Evolutionary conservation across 768 basidiomycete genomes (phyloP), one percentile per base, ranked within the genome.

Genomic region (Baorangia bicolor): DNA sequence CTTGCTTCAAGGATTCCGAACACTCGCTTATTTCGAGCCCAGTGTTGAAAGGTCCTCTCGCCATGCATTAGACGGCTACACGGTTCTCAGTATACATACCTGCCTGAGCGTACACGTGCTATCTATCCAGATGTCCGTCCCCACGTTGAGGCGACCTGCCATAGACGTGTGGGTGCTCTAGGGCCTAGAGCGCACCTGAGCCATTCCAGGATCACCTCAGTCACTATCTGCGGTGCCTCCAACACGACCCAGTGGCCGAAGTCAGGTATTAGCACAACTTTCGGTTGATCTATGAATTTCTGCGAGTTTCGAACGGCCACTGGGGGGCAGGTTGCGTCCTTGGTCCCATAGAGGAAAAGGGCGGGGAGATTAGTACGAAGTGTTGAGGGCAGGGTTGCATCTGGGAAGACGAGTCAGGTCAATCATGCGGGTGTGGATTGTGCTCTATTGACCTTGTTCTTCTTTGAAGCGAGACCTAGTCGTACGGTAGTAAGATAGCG

Each of bases 231-330:
- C 44, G 77, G 78, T 20, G 81, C 80, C 63, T 89, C 81, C 1
- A 84, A 60, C 82, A 88, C 77, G 1, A 89, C 47, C 87, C 87
- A 90, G 65, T 89, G 88, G 1, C 86, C 85, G 31, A 66, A 73
- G 10, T 77, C 81, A 52, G 84, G 79, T 9, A 88, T 55, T 12
- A 75, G 74, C 25, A 85, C n/a, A n/a, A n/a, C n/a, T n/a, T n/a
- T n/a, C n/a, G n/a, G n/a, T n/a, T n/a, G n/a, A n/a, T n/a, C n/a
- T 37, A 87, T 76, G 55, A 83, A 81, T 55, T 80, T 81, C 37
- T 70, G 74, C 12, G 79, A 71, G 21, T 77, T 77, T 20, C 66
- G 62, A 25, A 86, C 75, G 7, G 75, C 68, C 34, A 62, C 63
- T 0, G 75, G 73, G 1, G 73, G 73, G n/a, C 76, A 77, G 0